phyloP scores from a whole-genome alignment of 371 early-diverging fungal genomes.

The Mucor racemosus region DNA sequence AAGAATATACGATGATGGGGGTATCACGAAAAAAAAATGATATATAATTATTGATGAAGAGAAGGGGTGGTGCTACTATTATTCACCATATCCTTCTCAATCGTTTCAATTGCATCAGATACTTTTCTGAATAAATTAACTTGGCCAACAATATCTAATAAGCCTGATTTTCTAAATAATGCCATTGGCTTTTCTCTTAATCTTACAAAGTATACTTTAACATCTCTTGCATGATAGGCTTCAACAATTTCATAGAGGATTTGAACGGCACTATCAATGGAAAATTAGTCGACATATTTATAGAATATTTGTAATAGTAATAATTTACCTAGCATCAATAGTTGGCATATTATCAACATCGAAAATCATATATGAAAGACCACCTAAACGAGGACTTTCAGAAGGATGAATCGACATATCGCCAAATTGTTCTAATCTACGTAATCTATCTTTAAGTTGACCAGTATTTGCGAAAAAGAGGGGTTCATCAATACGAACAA shows the following conservation, averaged over 20 bases:
- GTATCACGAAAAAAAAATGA: slow-evolving; percentile 3
- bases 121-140: slow-evolving; percentile 70
- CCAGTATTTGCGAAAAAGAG: slow-evolving; percentile 94
- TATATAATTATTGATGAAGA: neutral
- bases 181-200: slow-evolving; percentile 69
- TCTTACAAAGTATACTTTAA: slow-evolving; percentile 85
- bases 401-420: slow-evolving; percentile 89
- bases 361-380: slow-evolving; percentile 79
- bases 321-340: slow-evolving; percentile 81
- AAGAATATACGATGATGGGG: neutral
- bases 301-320: too few species aligned
- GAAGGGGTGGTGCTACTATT: neutral
- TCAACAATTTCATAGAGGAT: slow-evolving; percentile 86
- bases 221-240: slow-evolving; percentile 75
- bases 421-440: slow-evolving; percentile 91
- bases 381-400: slow-evolving; percentile 72
- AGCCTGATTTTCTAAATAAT: slow-evolving; percentile 72
- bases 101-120: slow-evolving; percentile 59
- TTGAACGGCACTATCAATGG: slow-evolving; percentile 73
- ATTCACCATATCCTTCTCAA: slow-evolving; percentile 51
- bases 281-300: too few species aligned
- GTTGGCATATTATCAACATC: slow-evolving; percentile 88
- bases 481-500: slow-evolving; percentile 89
- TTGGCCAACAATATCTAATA: slow-evolving; percentile 67
- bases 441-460: slow-evolving; percentile 89